Evolutionary conservation across 306 rosid species (phyloP).

Genomic region (Vachellia pachyceras): DNA sequence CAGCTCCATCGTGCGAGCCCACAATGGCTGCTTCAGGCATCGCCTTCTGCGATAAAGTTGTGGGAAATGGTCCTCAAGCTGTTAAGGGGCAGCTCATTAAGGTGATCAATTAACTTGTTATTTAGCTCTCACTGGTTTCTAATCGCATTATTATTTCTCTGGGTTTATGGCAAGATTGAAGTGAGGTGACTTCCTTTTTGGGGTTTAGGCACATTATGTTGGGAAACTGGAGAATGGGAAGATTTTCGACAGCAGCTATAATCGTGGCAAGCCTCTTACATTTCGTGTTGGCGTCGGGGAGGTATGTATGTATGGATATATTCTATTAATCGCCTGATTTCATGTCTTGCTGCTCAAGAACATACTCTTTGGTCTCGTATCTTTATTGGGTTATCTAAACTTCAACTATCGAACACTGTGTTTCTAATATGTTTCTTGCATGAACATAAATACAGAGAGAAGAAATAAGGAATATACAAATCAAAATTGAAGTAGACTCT

Average conservation of each 20-base stretch:
- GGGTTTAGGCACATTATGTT: slow-evolving; percentile 76
- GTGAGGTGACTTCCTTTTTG: not conserved
- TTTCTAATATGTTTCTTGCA: too few relatives aligned
- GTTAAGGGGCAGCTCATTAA: slow-evolving; percentile 83
- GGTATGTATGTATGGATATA: slow-evolving; percentile 50
- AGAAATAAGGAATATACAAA: too few relatives aligned
- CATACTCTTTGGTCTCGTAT: not conserved
- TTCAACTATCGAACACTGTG: too few relatives aligned
- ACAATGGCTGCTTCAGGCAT: slow-evolving; percentile 81
- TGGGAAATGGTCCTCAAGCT: slow-evolving; percentile 78
- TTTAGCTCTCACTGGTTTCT: not conserved
- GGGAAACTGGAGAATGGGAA: slow-evolving; percentile 94
- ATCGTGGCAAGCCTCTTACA: slow-evolving; percentile 87
- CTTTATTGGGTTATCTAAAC: too few relatives aligned
- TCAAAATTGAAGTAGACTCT: too few relatives aligned
- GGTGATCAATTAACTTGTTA: slow-evolving; percentile 41
- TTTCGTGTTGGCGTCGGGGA: slow-evolving; percentile 95
- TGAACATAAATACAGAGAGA: too few relatives aligned
- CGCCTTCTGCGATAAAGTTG: slow-evolving; percentile 78
- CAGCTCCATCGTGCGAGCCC: slow-evolving; percentile 56
- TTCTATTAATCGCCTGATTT: not conserved
- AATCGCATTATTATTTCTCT: not conserved
- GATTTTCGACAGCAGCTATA: slow-evolving; percentile 90
- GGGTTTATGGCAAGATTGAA: not conserved
- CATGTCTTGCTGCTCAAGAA: not conserved